These are phyloP conservation scores for Phytophthora palmivora DNA, from an alignment of 352 stramenopile species.

Conservation along the genomic window DNA sequence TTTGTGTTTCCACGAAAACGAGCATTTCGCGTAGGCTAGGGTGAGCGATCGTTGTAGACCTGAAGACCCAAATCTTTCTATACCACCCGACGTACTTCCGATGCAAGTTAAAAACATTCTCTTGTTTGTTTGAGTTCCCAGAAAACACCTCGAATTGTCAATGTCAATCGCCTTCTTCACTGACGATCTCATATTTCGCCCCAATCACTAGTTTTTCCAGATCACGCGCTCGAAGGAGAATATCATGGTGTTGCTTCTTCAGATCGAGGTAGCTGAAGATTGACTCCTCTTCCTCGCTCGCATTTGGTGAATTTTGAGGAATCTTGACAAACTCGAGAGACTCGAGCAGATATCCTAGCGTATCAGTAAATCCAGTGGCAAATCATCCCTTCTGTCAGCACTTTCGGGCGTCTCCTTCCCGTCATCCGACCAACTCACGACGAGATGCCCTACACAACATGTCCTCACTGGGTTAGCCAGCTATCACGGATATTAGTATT, in stretches of 20 bases:
- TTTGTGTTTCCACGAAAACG: conserved; percentile 37
- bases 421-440: too few relatives aligned
- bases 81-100: conserved; percentile 57
- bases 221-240: too few relatives aligned
- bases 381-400: too few relatives aligned
- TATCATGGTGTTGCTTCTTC: too few relatives aligned
- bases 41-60: conserved; percentile 35
- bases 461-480: conserved; percentile 94
- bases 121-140: conserved; percentile 58
- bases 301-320: conserved; percentile 47
- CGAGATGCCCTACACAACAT: too few relatives aligned
- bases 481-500: too few relatives aligned
- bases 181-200: too few relatives aligned
- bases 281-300: conserved; percentile 63
- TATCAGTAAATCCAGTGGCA: too few relatives aligned
- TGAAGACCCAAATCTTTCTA: too few relatives aligned
- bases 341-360: conserved; percentile 95
- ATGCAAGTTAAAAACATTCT: conserved; percentile 59
- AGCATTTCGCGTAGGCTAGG: conserved; percentile 18
- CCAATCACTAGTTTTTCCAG: too few relatives aligned
- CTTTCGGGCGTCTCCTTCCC: too few relatives aligned
- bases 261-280: conserved; percentile 95
- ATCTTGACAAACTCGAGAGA: conserved; percentile 91
- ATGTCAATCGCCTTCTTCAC: conserved; percentile 62
- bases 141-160: conserved; percentile 52